Conservation (phyloP, 495 filamentous ascomycete genomes). For the Aspergillus diversus region DNA sequence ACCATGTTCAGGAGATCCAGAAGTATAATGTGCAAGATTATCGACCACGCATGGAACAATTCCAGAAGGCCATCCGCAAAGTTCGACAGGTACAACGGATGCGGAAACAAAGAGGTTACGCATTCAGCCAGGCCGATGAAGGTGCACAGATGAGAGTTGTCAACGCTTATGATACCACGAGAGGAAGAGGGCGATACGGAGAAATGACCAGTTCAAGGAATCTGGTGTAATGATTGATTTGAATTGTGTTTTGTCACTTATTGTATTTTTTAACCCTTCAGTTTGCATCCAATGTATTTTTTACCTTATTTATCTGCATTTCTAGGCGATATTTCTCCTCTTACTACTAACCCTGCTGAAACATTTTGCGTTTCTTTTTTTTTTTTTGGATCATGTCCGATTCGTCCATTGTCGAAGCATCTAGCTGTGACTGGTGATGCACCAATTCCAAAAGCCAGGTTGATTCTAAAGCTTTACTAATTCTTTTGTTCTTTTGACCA, state of each 20-base stretch:
- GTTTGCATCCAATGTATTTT: conserved; percentile 15
- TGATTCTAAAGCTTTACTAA: too few species aligned
- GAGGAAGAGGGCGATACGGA: conserved; percentile 87
- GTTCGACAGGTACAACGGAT: conserved; percentile 98
- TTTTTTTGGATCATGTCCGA: neutral
- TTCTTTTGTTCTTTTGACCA: too few species aligned
- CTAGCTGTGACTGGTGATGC: too few species aligned
- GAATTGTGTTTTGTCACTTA: conserved; percentile 26
- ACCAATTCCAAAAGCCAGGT: too few species aligned
- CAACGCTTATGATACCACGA: conserved; percentile 96
- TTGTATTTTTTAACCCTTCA: conserved; percentile 16
- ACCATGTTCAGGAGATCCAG: conserved; percentile 99
- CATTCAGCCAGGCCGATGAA: conserved; percentile 97
- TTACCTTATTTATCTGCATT: conserved; percentile 9
- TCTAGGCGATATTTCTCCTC: conserved; percentile 3
- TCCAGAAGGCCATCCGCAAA: conserved; percentile 99
- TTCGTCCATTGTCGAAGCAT: too few species aligned
- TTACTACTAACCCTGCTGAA: neutral
- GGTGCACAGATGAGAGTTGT: conserved; percentile 78
- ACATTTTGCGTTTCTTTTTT: neutral
- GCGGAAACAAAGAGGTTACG: conserved; percentile 98
- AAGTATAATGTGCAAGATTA: conserved; percentile 99
- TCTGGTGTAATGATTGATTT: conserved; percentile 37
- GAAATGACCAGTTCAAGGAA: conserved; percentile 85
- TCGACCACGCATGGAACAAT: conserved; percentile 98